These are phyloP conservation scores for Agapanthus africanus DNA, from an alignment of 106 monocot genomes.

Conservation along the genomic window DNA sequence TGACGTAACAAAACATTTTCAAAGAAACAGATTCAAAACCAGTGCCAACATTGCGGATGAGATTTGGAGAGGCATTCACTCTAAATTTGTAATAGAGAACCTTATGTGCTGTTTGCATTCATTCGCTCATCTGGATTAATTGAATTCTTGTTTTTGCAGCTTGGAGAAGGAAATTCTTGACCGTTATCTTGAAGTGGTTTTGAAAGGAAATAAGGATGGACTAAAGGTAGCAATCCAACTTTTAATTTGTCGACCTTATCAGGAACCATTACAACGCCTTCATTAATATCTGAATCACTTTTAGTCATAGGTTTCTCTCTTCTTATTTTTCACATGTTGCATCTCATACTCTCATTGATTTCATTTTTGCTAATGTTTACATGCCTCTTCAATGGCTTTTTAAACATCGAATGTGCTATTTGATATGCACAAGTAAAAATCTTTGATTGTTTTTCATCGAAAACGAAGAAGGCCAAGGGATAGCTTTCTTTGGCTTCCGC, in stretches of 20 bases:
- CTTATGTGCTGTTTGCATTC: neutral
- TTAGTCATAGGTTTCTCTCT: neutral
- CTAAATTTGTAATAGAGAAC: neutral
- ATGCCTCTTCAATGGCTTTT: too few species aligned
- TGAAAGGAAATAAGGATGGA: conserved; percentile 97
- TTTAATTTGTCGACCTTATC: neutral
- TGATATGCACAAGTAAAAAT: too few species aligned
- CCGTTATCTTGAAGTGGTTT: conserved; percentile 74
- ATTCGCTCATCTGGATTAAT: neutral
- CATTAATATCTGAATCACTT: neutral
- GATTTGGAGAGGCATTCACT: neutral
- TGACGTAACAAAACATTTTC: too few species aligned
- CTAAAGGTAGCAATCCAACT: conserved; percentile 54
- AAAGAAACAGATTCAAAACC: too few species aligned
- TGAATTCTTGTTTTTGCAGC: conserved; percentile 35
- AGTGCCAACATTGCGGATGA: neutral
- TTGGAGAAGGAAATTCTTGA: conserved; percentile 94
- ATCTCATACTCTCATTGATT: neutral
- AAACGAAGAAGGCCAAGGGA: too few species aligned
- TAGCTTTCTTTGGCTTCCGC: too few species aligned
- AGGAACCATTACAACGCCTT: neutral
- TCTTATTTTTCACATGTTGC: neutral
- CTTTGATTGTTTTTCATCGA: too few species aligned
- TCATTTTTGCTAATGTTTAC: neutral
- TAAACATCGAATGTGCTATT: too few species aligned